Conservation (phyloP, 129 eudicot species). For the Deinandra increscens region DNA sequence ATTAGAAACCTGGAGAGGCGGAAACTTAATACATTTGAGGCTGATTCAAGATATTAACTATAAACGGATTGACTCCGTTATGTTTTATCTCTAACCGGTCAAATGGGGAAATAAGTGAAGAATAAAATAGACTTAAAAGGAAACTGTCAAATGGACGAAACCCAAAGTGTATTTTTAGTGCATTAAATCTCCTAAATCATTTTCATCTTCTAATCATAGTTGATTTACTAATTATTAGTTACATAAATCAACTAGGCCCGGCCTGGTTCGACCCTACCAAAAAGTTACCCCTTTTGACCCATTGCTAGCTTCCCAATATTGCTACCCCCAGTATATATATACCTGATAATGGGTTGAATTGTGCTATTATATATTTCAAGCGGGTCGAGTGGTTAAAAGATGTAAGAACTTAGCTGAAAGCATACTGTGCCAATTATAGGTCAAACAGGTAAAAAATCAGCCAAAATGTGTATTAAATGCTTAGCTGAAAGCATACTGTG, state of each 20-base stretch:
- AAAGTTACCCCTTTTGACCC: background rate
- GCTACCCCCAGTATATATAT: background rate
- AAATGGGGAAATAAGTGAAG: background rate
- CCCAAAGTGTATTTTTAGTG: background rate
- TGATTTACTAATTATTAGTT: background rate
- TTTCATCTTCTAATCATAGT: background rate
- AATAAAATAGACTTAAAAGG: background rate
- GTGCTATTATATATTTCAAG: no score
- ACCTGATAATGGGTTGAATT: background rate
- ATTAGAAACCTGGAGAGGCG: background rate
- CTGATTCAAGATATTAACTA: no score
- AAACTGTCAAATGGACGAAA: background rate
- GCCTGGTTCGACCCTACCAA: background rate
- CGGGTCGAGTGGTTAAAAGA: background rate
- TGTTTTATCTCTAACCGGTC: background rate
- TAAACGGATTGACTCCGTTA: background rate
- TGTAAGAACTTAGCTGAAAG: background rate
- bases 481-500: no score
- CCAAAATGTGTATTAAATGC: conserved; percentile 7
- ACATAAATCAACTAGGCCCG: background rate
- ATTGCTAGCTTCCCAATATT: background rate
- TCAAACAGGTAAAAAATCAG: background rate
- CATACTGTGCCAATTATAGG: background rate
- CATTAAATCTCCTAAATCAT: background rate
- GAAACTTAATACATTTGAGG: background rate